A percentile compares a stretch with the other conserved stretches of the same genome.
phyloP scores from a whole-genome alignment of 306 rosid genomes.

The Prosopis cineraria region DNA sequence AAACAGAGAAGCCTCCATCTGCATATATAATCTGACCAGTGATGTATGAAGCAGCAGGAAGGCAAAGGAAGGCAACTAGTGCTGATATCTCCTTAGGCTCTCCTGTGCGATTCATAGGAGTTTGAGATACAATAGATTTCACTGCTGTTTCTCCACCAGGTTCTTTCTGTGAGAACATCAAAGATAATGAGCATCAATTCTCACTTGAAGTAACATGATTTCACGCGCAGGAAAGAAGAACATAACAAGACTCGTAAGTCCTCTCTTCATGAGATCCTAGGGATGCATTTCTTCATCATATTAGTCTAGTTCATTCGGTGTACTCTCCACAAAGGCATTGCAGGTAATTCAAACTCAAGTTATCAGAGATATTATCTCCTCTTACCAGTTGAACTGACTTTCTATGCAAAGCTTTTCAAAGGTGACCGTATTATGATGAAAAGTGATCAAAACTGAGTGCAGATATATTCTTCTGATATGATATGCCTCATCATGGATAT shows the following conservation, averaged over 20 bases:
- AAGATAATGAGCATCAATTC: not conserved
- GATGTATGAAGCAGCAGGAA: slow-evolving; percentile 5
- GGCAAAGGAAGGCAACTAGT: not conserved
- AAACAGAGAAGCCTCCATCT: not conserved
- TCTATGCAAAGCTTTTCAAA: not conserved
- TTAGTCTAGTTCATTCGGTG: too few relatives aligned
- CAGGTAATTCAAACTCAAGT: not conserved
- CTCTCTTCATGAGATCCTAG: too few relatives aligned
- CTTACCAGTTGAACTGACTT: not conserved
- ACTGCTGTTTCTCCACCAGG: not conserved
- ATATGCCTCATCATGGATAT: not conserved
- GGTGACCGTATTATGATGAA: not conserved
- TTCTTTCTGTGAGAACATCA: not conserved
- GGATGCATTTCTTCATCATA: too few relatives aligned
- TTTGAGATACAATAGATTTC: not conserved
- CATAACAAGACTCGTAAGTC: not conserved
- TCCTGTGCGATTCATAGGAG: not conserved
- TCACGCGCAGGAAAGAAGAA: not conserved
- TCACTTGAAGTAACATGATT: not conserved
- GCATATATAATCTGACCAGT: not conserved
- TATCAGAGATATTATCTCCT: not conserved
- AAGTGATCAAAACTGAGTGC: not conserved
- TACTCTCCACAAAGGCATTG: not conserved
- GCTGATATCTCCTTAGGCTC: not conserved
- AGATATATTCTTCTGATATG: not conserved